phyloP scores from a whole-genome alignment of 192 early-diverging fungal species.

The Coemansia sp. region DNA sequence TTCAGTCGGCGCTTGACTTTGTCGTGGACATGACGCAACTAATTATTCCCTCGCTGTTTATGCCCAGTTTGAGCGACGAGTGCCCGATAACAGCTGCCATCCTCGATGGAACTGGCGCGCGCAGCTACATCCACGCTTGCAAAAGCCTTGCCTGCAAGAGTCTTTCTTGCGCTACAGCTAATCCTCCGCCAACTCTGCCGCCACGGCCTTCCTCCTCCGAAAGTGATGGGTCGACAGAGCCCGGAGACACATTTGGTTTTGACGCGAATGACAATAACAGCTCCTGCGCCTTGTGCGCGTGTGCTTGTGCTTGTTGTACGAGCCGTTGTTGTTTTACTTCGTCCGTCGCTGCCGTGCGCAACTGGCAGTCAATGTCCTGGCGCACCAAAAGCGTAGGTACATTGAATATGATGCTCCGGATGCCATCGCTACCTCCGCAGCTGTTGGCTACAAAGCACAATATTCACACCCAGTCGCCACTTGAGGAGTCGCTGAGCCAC shows the following conservation, averaged over 20 bases:
- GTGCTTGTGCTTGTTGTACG: slow-evolving; percentile 31
- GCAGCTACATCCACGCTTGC: background rate
- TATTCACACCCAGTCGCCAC: background rate
- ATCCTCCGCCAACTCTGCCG: background rate
- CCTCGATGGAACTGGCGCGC: slow-evolving; percentile 7
- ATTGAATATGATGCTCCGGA: slow-evolving; percentile 4
- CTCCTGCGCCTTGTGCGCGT: slow-evolving; percentile 16
- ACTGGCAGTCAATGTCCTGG: slow-evolving; percentile 27
- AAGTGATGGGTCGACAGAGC: slow-evolving; percentile 18
- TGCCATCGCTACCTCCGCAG: background rate
- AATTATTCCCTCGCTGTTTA: slow-evolving; percentile 45
- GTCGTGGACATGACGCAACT: slow-evolving; percentile 44
- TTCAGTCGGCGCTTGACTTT: slow-evolving; percentile 40
- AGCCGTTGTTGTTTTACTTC: slow-evolving; percentile 37
- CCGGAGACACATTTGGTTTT: slow-evolving; percentile 43
- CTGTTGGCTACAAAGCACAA: background rate
- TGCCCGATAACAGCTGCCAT: slow-evolving; percentile 18
- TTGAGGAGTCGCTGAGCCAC: slow-evolving; percentile 1
- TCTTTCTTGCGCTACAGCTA: background rate
- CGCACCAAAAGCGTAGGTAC: slow-evolving; percentile 6
- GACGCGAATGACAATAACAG: slow-evolving; percentile 2
- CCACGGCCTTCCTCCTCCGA: background rate
- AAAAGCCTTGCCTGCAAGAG: background rate
- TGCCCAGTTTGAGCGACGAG: slow-evolving; percentile 25
- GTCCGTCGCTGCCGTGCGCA: slow-evolving; percentile 26